Evolutionary conservation across 805 yeast genomes (phyloP), one percentile per base, ranked within the genome.

Genomic region (Alloascoidea hylecoeti): DNA sequence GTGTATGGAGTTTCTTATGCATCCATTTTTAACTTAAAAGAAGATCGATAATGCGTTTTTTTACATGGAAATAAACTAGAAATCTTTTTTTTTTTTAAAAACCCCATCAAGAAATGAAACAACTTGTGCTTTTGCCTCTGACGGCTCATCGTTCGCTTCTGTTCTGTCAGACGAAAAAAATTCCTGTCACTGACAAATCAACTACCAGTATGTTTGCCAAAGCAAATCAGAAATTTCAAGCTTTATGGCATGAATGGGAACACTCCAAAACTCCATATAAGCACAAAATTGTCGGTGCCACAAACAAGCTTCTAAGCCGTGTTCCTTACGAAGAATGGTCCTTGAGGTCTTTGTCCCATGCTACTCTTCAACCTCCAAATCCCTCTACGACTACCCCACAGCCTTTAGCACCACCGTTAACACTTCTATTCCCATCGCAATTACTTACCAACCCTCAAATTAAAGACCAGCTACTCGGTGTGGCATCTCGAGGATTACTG

Each of bases 291-390:
- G 85, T 80, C 2, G 37, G 50, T 2, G 61, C 62, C 43, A 69
- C 78, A 13, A 66, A 70, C 34, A 55, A 53, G 39, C 62, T 79
- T 32, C 54, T 86, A 46, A 68, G 71, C 38, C 64, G 72, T 16
- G 72, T 82, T 4, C 84, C 89, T 2, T 88, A 89, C 72, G 75
- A 78, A 45, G 97, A 88, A 50, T 70, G 72, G 48, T 71, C 85
- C 35, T 61, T 88, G 42, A 64, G 74, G 42, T 70, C 89, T 2
- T 70, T 89, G n/a, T n/a, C n/a, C n/a, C n/a, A n/a, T n/a, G n/a
- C n/a, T 16, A 96, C 97, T 1, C 74, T 86, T 2, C 68, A 71
- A 41, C 56, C 60, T 28, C 61, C 77, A 27, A 67, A 82, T 56
- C 56, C 30, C n/a, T 23, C n/a, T 23, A n/a, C n/a, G 30, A 9